A percentile compares a stretch with the other conserved stretches of the same genome.
phyloP scores from a whole-genome alignment of 164 flowering plant species.

The Kalanchoe fedtschenkoi region DNA sequence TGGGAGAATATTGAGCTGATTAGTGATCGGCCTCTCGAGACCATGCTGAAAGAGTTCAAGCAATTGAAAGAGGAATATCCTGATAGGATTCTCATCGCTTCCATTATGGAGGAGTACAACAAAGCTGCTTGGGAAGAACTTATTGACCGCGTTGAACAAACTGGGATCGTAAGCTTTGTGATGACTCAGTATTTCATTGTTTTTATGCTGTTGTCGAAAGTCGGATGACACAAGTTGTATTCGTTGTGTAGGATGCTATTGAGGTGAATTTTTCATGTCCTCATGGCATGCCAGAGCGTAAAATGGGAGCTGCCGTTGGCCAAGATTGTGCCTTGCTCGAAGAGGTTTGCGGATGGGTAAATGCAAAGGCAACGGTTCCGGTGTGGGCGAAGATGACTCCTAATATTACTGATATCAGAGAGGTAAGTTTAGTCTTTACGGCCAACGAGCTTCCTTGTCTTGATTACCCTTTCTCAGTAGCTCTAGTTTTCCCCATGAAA shows the following conservation, averaged over 20 bases:
- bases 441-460: not conserved
- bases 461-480: not conserved
- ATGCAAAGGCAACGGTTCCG: slow-evolving; percentile 94
- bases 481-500: not conserved
- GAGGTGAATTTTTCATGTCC: slow-evolving; percentile 97
- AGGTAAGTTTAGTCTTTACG: slow-evolving; percentile 31
- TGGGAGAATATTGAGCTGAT: slow-evolving; percentile 99
- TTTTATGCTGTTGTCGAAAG: not conserved
- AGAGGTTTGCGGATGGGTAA: slow-evolving; percentile 95
- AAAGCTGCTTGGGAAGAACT: slow-evolving; percentile 97
- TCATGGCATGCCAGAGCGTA: slow-evolving; percentile 99
- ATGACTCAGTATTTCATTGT: not conserved
- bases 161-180: slow-evolving; percentile 66
- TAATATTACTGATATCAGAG: slow-evolving; percentile 80
- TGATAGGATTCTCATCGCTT: slow-evolving; percentile 85
- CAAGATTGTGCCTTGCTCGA: slow-evolving; percentile 83
- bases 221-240: not conserved
- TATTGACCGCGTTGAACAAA: slow-evolving; percentile 85
- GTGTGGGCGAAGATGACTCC: slow-evolving; percentile 99
- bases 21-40: slow-evolving; percentile 91
- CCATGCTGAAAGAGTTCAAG: slow-evolving; percentile 87
- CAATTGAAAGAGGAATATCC: slow-evolving; percentile 88
- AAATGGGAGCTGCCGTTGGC: slow-evolving; percentile 99
- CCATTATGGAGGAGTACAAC: slow-evolving; percentile 95
- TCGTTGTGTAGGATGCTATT: slow-evolving; percentile 63